A percentile compares a stretch with the other conserved stretches of the same genome.
Evolutionary conservation across 495 filamentous ascomycete genomes (phyloP).

Genomic region (Aspergillus mulundensis): DNA sequence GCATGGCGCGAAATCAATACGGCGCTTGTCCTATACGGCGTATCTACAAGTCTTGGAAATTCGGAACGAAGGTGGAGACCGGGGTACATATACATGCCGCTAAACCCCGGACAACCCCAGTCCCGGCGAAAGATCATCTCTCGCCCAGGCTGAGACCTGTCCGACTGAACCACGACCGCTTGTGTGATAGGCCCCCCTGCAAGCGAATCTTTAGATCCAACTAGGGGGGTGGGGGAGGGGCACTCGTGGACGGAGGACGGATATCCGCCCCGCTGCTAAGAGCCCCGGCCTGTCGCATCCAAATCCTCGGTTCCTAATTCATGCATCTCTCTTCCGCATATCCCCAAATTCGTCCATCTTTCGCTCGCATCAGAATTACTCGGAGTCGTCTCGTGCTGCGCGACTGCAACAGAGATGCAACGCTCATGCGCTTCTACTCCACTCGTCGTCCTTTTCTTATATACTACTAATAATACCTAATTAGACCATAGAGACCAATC

Average conservation of each 20-base stretch:
- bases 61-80: neutral
- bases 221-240: neutral
- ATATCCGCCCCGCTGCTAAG: conserved; percentile 8
- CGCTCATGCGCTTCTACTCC: too few species aligned
- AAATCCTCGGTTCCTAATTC: neutral
- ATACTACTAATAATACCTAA: neutral
- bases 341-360: neutral
- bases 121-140: neutral
- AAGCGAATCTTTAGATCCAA: neutral
- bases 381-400: neutral
- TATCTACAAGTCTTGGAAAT: neutral
- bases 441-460: neutral
- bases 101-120: neutral
- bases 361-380: neutral
- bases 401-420: neutral
- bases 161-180: neutral
- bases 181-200: neutral
- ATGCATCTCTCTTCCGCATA: neutral
- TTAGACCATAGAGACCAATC: neutral
- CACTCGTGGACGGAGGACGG: conserved; percentile 6
- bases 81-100: neutral
- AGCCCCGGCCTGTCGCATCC: neutral
- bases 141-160: neutral
- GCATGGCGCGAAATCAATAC: neutral
- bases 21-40: neutral